Conservation (phyloP, 1,284 basidiomycete genomes). For the Cryptococcus maquisensis region DNA sequence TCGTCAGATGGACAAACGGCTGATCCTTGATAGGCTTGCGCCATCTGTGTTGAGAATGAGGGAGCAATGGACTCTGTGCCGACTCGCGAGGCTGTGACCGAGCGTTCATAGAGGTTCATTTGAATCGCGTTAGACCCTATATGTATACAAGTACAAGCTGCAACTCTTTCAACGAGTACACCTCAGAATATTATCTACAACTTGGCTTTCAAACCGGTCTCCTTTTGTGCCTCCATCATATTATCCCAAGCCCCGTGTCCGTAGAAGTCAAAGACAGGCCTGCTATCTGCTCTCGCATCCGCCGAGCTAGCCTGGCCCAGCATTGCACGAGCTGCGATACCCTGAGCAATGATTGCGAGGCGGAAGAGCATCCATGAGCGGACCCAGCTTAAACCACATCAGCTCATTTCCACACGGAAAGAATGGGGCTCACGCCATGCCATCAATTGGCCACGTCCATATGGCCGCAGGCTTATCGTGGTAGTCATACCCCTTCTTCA, state of each 20-base stretch:
- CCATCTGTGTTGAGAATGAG: conserved; percentile 42
- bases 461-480: conserved; percentile 12
- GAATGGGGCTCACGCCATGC: conserved; percentile 35
- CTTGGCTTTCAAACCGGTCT: conserved; percentile 45
- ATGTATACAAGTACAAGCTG: not conserved
- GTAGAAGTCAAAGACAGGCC: conserved; percentile 59
- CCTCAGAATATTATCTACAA: conserved; percentile 17
- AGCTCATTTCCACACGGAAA: not conserved
- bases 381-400: conserved; percentile 20
- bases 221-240: conserved; percentile 56
- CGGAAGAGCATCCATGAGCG: conserved; percentile 47
- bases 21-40: conserved; percentile 30
- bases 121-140: not conserved
- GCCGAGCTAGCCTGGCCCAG: conserved; percentile 83
- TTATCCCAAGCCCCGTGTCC: conserved; percentile 59
- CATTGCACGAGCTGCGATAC: conserved; percentile 83
- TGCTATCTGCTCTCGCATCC: conserved; percentile 57
- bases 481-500: conserved; percentile 36
- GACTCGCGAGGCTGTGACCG: conserved; percentile 3
- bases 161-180: not conserved
- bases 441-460: conserved; percentile 40
- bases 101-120: not conserved
- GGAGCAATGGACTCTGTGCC: conserved; percentile 42
- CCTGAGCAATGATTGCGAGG: conserved; percentile 83
- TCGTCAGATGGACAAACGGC: not conserved